Evolutionary conservation across 139 green algal genomes (phyloP).

Genomic region (Coelastrella sp.): DNA sequence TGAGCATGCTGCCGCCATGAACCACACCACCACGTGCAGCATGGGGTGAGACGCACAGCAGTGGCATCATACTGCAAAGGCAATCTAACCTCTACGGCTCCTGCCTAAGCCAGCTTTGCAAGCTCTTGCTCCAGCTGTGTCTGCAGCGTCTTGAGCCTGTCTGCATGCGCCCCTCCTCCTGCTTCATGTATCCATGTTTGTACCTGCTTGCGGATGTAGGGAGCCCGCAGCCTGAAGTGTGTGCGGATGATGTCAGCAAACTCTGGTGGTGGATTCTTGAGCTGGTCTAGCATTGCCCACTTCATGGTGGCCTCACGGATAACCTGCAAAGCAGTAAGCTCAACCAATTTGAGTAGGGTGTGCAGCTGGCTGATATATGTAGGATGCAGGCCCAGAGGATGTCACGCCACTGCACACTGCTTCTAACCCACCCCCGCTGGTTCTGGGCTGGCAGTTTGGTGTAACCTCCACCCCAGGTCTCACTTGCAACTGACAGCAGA

Average conservation of each 20-base stretch:
- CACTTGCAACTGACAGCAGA: too few relatives aligned
- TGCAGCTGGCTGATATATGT: not conserved
- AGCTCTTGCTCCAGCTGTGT: constrained; percentile 41
- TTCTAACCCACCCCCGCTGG: too few relatives aligned
- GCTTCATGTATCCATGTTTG: constrained; percentile 40
- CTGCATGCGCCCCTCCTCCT: not conserved
- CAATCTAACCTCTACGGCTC: not conserved
- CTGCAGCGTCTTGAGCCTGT: constrained; percentile 24
- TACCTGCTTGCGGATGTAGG: constrained; percentile 17
- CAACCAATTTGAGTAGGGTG: not conserved
- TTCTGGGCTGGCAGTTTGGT: too few relatives aligned
- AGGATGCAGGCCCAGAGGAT: not conserved
- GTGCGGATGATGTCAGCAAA: constrained; percentile 67
- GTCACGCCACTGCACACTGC: too few relatives aligned
- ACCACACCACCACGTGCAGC: too few relatives aligned
- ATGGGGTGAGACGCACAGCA: too few relatives aligned
- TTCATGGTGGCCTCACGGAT: constrained; percentile 71
- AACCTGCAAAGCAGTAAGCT: constrained; percentile 33
- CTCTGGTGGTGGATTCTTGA: constrained; percentile 70
- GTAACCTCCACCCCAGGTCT: too few relatives aligned
- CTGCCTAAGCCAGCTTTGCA: constrained; percentile 18
- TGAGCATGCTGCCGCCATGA: too few relatives aligned
- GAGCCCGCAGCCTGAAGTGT: constrained; percentile 71
- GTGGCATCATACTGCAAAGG: not conserved
- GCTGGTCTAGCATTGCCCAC: constrained; percentile 85